A percentile compares a stretch with the other conserved stretches of the same genome.
phyloP scores from a whole-genome alignment of 257 asterid species.

The Solanum infundibuliforme region DNA sequence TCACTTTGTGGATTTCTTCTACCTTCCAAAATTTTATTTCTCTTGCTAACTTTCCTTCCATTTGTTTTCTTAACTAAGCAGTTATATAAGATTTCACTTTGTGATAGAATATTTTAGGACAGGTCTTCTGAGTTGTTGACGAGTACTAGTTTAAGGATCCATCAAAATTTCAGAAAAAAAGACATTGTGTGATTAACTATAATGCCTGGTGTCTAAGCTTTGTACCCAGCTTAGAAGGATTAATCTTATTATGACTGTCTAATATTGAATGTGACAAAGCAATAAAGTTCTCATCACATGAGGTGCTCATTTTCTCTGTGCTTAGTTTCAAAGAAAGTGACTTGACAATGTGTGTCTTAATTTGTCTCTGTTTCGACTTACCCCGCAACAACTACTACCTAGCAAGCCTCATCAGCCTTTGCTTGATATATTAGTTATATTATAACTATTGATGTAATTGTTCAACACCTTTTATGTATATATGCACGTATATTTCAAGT shows the following conservation, averaged over 20 bases:
- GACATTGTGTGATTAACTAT: not conserved
- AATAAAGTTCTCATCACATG: not conserved
- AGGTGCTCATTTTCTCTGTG: not conserved
- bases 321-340: not conserved
- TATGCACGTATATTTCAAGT: too few relatives aligned
- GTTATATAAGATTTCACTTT: not conserved
- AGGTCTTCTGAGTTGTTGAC: not conserved
- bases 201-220: not conserved
- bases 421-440: too few relatives aligned
- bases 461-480: too few relatives aligned
- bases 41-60: not conserved
- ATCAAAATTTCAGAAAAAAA: too few relatives aligned
- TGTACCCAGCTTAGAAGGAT: not conserved
- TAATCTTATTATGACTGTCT: not conserved
- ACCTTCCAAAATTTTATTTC: not conserved
- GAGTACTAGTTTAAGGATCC: not conserved
- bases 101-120: not conserved
- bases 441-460: too few relatives aligned
- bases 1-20: not conserved
- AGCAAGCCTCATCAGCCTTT: too few relatives aligned
- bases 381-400: not conserved
- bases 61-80: not conserved
- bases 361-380: not conserved
- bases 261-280: not conserved
- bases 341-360: not conserved